Conservation (phyloP, 805 yeast species). For the Jamesozyma hellenica region DNA sequence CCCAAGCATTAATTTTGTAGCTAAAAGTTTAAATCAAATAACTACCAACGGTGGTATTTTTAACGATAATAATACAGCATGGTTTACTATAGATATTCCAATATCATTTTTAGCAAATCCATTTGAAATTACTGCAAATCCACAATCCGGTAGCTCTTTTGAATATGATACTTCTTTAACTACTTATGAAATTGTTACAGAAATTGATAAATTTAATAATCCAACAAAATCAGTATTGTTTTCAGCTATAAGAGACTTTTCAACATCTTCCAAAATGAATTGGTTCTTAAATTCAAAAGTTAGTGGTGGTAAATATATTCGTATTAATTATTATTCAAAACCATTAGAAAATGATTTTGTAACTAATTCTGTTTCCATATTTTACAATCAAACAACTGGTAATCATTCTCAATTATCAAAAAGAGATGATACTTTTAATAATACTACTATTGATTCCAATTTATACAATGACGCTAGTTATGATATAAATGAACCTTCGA, state of each 20-base stretch:
- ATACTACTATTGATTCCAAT: neutral
- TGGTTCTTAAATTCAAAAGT: conserved; percentile 16
- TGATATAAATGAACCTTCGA: neutral
- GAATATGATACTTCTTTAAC: conserved; percentile 14
- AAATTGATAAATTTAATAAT: conserved; percentile 18
- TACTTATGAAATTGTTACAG: conserved; percentile 16
- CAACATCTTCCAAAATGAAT: conserved; percentile 15
- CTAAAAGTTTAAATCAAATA: conserved; percentile 11
- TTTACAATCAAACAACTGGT: neutral
- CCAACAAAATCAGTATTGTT: conserved; percentile 18
- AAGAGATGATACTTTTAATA: neutral
- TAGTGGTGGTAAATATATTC: conserved; percentile 23
- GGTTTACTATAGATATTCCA: conserved; percentile 26
- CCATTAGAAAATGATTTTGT: conserved; percentile 1
- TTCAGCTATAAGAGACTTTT: conserved; percentile 18
- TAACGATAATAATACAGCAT: conserved; percentile 16
- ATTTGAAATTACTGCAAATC: conserved; percentile 14
- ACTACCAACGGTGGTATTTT: conserved; percentile 22
- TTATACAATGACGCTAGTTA: neutral
- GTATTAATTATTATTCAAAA: conserved; percentile 18
- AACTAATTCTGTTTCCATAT: neutral
- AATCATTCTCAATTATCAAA: neutral
- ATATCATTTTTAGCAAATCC: conserved; percentile 11
- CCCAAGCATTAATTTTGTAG: conserved; percentile 14
- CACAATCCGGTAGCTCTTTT: conserved; percentile 10